These are phyloP conservation scores for Sedum album DNA, from an alignment of 164 flowering plant genomes.

Conservation along the genomic window DNA sequence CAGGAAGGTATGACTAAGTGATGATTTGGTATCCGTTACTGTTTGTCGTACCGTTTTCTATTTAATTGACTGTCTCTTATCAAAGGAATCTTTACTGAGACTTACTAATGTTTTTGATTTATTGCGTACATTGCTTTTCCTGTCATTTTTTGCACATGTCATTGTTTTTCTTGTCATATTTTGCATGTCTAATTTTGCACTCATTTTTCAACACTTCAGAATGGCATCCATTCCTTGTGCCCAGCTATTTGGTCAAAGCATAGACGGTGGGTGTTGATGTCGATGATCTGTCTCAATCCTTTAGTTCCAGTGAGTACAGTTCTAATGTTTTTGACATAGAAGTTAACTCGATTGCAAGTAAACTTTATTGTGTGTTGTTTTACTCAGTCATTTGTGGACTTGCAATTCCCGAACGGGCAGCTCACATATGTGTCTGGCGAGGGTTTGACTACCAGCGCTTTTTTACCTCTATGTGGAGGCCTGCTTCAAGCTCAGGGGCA, in stretches of 20 bases:
- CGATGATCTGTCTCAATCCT: conserved; percentile 94
- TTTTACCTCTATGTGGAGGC: conserved; percentile 79
- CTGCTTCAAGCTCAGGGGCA: conserved; percentile 96
- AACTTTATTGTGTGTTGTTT: background rate
- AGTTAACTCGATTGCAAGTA: background rate
- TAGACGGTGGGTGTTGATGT: conserved; percentile 94
- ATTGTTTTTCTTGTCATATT: background rate
- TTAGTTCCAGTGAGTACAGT: conserved; percentile 24
- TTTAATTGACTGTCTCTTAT: too few relatives aligned
- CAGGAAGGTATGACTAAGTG: conserved; percentile 58
- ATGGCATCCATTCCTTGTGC: conserved; percentile 93
- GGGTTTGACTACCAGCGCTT: conserved; percentile 82
- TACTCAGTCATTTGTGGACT: conserved; percentile 82
- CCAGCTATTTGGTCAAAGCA: conserved; percentile 99
- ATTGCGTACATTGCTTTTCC: background rate
- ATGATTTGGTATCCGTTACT: background rate
- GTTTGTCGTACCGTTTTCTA: background rate
- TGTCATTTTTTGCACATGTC: background rate
- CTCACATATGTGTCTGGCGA: conserved; percentile 92
- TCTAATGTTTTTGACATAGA: too few relatives aligned
- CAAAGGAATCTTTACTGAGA: background rate
- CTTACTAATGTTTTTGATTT: background rate
- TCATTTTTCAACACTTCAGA: conserved; percentile 28
- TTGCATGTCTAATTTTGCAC: background rate
- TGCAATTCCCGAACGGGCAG: conserved; percentile 97